Evolutionary conservation across 2,329 filamentous ascomycete species (phyloP).

Genomic region (Aspergillus novoparasiticus): DNA sequence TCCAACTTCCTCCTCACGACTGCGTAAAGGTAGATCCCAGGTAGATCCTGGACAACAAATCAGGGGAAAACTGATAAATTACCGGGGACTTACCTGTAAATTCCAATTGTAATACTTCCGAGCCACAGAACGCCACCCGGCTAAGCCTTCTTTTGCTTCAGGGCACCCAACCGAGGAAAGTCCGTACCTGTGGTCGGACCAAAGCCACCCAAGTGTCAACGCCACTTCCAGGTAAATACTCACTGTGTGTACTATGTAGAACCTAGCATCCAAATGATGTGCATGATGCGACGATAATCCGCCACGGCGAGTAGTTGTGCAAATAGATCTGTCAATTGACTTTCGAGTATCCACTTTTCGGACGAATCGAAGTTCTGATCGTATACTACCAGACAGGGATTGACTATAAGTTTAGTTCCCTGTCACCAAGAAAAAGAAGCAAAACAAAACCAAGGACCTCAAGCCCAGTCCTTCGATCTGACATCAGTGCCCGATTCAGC

Average conservation of each 20-base stretch:
- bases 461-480: not conserved
- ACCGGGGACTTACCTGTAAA: not conserved
- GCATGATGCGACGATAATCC: not conserved
- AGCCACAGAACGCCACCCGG: not conserved
- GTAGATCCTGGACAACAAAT: no score
- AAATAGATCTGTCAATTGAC: not conserved
- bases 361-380: not conserved
- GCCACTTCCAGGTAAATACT: not conserved
- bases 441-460: not conserved
- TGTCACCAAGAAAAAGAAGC: not conserved
- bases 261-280: not conserved
- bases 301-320: not conserved
- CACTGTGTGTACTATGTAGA: not conserved
- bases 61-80: not conserved
- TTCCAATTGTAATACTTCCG: not conserved
- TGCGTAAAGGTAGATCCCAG: not conserved
- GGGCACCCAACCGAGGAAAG: not conserved
- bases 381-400: conserved; percentile 1
- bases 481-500: not conserved
- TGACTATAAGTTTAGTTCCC: not conserved
- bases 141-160: conserved; percentile 2
- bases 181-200: not conserved
- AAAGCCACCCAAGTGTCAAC: not conserved
- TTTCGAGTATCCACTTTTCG: conserved; percentile 1
- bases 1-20: not conserved